Percentiles rank a stretch among this genome's conserved stretches.
Evolutionary conservation across 805 yeast genomes (phyloP).

Genomic region (Yamadazyma kitorensis): DNA sequence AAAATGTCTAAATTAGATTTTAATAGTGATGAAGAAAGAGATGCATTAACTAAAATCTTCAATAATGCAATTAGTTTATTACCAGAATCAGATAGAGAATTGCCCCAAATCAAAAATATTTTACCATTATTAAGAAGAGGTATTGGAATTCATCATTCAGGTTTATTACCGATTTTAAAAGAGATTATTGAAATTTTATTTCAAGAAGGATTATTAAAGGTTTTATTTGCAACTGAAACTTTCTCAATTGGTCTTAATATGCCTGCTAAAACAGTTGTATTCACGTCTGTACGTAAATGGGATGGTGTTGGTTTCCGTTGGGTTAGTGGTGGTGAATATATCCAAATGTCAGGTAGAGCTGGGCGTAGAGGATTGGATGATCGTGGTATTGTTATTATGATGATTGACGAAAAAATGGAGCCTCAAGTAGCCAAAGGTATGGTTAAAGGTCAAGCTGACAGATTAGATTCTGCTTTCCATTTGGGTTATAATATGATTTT

Average conservation of each 20-base stretch:
- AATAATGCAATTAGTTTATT: slow-evolving; percentile 83
- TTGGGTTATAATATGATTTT: slow-evolving; percentile 96
- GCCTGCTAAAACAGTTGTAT: slow-evolving; percentile 99
- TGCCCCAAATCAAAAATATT: slow-evolving; percentile 93
- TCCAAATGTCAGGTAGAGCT: slow-evolving; percentile 99
- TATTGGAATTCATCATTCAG: slow-evolving; percentile 98
- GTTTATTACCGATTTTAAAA: slow-evolving; percentile 86
- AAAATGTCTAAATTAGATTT: slow-evolving; percentile 96
- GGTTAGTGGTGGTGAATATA: slow-evolving; percentile 99
- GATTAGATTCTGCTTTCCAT: slow-evolving; percentile 96
- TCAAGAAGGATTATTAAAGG: slow-evolving; percentile 95
- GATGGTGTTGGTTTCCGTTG: slow-evolving; percentile 97
- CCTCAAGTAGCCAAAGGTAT: slow-evolving; percentile 98
- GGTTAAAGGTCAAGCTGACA: slow-evolving; percentile 99
- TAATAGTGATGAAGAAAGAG: slow-evolving; percentile 91
- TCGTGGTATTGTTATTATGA: slow-evolving; percentile 98
- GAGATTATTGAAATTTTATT: slow-evolving; percentile 94
- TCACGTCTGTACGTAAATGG: slow-evolving; percentile 97
- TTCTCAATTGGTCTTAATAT: slow-evolving; percentile 96
- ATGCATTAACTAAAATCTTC: slow-evolving; percentile 84
- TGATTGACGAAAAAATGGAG: slow-evolving; percentile 99
- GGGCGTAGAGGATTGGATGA: slow-evolving; percentile 99
- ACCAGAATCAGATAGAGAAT: slow-evolving; percentile 86
- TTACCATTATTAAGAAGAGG: slow-evolving; percentile 89
- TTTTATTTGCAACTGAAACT: slow-evolving; percentile 95